Conservation (phyloP, 176 grass and related monocot genomes). For the Oryza glaberrima region DNA sequence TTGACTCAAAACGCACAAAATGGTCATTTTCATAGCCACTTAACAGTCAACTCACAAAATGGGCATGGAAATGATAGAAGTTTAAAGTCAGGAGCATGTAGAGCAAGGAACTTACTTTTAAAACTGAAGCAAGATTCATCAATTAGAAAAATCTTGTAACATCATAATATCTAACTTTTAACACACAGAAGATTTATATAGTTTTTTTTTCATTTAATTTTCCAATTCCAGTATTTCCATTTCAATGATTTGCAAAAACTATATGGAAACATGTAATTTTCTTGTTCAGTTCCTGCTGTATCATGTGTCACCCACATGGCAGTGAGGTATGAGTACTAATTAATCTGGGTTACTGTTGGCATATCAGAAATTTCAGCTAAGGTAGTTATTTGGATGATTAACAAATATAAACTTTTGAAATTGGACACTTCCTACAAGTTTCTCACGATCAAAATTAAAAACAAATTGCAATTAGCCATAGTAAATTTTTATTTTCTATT, state of each 20-base stretch:
- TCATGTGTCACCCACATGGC: background rate
- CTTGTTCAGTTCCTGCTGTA: conserved; percentile 7
- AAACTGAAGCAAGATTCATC: conserved; percentile 17
- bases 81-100: background rate
- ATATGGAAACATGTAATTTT: background rate
- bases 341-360: background rate
- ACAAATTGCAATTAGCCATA: background rate
- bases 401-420: background rate
- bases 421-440: background rate
- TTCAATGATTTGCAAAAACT: background rate
- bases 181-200: background rate
- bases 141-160: conserved; percentile 6
- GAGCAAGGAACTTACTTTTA: background rate
- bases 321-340: background rate
- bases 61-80: background rate
- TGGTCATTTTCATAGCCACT: background rate
- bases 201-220: background rate
- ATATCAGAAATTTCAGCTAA: conserved; percentile 1
- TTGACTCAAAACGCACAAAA: background rate
- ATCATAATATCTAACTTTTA: background rate
- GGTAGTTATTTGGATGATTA: background rate
- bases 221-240: background rate
- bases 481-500: background rate
- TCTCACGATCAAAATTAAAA: background rate
- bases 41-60: background rate